phyloP scores from a whole-genome alignment of 192 early-diverging fungal genomes.

The Spizellomyces punctatus region DNA sequence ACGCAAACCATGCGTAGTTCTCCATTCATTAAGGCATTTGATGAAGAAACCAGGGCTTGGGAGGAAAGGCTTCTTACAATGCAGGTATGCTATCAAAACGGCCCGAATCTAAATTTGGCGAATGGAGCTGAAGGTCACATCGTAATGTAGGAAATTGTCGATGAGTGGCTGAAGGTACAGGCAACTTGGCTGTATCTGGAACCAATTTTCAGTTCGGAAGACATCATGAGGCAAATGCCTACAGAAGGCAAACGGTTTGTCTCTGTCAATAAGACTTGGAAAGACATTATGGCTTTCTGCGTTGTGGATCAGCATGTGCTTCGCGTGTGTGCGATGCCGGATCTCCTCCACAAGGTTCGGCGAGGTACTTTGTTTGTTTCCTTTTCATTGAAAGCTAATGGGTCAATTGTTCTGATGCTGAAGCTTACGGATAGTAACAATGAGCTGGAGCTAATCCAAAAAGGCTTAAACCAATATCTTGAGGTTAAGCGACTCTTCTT shows the following conservation, averaged over 20 bases:
- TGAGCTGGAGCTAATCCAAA: slow-evolving; percentile 65
- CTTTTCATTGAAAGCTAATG: neutral
- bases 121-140: neutral
- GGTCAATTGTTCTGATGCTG: neutral
- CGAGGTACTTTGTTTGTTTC: neutral
- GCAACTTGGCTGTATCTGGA: slow-evolving; percentile 66
- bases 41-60: slow-evolving; percentile 58
- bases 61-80: slow-evolving; percentile 55
- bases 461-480: slow-evolving; percentile 65
- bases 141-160: slow-evolving; percentile 54
- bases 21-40: slow-evolving; percentile 67
- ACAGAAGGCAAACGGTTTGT: slow-evolving; percentile 61
- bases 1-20: slow-evolving; percentile 65
- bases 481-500: slow-evolving; percentile 62
- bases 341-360: slow-evolving; percentile 41
- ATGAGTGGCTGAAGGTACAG: slow-evolving; percentile 67
- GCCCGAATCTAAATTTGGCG: neutral
- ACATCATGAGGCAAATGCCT: slow-evolving; percentile 69
- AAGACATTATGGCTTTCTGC: slow-evolving; percentile 59
- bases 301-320: slow-evolving; percentile 51
- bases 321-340: slow-evolving; percentile 56
- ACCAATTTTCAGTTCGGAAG: slow-evolving; percentile 65
- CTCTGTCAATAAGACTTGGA: slow-evolving; percentile 65
- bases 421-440: slow-evolving; percentile 55
- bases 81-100: slow-evolving; percentile 32